Evolutionary conservation across 192 early-diverging fungal genomes (phyloP), one percentile per base, ranked within the genome.

Genomic region (Mortierella alpina): DNA sequence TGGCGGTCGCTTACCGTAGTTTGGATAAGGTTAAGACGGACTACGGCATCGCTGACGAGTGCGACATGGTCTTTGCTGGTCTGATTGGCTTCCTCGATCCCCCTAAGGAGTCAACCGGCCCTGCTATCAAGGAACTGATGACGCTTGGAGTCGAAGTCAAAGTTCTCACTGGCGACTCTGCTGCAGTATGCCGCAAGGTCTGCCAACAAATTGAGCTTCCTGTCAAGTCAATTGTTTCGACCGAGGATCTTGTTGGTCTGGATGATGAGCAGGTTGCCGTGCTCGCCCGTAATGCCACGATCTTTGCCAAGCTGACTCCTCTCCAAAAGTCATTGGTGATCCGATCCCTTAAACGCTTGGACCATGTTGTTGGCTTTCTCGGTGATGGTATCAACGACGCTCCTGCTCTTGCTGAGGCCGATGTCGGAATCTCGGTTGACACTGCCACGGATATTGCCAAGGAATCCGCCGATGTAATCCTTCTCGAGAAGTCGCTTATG

Each of bases 321-420:
- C 45, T 85, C 7, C 84, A 86, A 61, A 88, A 87, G 53, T 73
- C 70, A 0, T 39, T 67, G 7, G 79, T 87, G 17, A 84, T 88
- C 52, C 65, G 72, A 50, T 66, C 80, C n/a, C 57, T 88, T 23
- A 83, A 88, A 59, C 72, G 72, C 5, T 20, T 60, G 2, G 82
- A 75, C 50, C 59, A 73, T 17, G 72, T 73, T 6, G 84, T 87
- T 45, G 86, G 86, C 12, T 87, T 89, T 59, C 73, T 88, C 6
- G 87, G 86, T 20, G 87, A 88, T 59, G 86, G 88, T 14, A 86
- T 89, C 77, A 89, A 89, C 66, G 88, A 89, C 54, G 88, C 88
- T 0, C 80, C 84, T 6, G 88, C 88, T 4, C 66, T 89, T 1
- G 51, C 82, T 48, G 83, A 76, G 20, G 83, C 80, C 23, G 88